phyloP scores from a whole-genome alignment of 2,329 filamentous ascomycete species.

The Neurospora sp. region DNA sequence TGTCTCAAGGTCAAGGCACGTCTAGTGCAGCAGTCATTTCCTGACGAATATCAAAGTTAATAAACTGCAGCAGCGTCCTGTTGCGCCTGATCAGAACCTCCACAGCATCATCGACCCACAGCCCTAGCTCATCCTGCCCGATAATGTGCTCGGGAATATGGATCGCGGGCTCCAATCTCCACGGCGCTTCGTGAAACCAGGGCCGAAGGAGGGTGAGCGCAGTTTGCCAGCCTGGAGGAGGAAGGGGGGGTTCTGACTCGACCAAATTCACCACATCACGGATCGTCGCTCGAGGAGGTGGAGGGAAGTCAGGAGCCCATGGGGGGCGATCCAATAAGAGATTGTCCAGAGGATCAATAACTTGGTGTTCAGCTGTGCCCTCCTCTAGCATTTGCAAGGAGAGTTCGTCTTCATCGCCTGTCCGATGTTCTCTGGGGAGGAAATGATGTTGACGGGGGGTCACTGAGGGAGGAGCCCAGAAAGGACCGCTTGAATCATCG shows the following conservation, averaged over 20 bases:
- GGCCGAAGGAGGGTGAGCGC: background rate
- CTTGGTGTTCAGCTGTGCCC: background rate
- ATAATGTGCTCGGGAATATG: background rate
- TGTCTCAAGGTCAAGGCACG: background rate
- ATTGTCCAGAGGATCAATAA: background rate
- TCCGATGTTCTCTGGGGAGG: background rate
- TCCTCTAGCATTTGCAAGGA: background rate
- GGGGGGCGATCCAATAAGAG: background rate
- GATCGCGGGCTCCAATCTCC: background rate
- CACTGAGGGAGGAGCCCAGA: background rate
- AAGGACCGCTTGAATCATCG: background rate
- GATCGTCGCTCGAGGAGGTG: background rate
- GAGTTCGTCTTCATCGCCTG: background rate
- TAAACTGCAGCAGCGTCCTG: background rate
- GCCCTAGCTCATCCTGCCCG: background rate
- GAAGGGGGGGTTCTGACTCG: background rate
- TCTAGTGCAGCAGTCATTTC: background rate
- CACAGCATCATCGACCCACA: background rate
- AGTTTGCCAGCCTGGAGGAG: background rate
- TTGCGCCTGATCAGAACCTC: background rate
- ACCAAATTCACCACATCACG: background rate
- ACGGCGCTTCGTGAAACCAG: background rate
- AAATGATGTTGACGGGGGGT: background rate
- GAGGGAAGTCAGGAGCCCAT: background rate
- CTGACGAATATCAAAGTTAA: background rate